These are phyloP conservation scores for Strobilomyces echinocephalus DNA, from an alignment of 768 basidiomycete species.

Conservation along the genomic window DNA sequence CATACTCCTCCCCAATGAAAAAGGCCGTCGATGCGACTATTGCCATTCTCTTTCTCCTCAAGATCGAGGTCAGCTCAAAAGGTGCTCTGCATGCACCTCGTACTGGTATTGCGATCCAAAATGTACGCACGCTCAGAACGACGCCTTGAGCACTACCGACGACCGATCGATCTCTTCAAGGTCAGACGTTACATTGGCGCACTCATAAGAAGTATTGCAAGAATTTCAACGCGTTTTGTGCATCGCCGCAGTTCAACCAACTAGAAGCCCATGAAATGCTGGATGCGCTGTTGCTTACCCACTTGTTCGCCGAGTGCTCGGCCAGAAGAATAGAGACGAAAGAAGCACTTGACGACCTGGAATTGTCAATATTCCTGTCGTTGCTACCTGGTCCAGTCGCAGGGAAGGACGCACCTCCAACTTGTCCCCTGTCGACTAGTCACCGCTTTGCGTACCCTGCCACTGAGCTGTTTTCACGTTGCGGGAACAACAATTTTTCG, in stretches of 20 bases:
- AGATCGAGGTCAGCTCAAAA: conserved; percentile 36
- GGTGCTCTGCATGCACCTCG: conserved; percentile 61
- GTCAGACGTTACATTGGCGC: conserved; percentile 67
- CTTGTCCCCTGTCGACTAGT: conserved; percentile 31
- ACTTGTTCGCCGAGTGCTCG: conserved; percentile 45
- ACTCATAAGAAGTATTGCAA: conserved; percentile 69
- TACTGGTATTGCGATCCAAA: conserved; percentile 69
- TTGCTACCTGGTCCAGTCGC: conserved; percentile 42
- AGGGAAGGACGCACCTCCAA: conserved; percentile 23
- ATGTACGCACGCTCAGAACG: conserved; percentile 43
- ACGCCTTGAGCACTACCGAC: conserved; percentile 6
- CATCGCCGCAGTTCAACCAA: conserved; percentile 43
- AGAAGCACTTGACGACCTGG: conserved; percentile 20
- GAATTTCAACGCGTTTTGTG: conserved; percentile 40
- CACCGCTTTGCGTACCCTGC: conserved; percentile 20
- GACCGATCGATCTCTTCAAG: conserved; percentile 33
- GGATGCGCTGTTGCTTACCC: conserved; percentile 62
- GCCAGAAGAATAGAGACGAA: conserved; percentile 6
- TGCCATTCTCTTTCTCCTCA: conserved; percentile 42
- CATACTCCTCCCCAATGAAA: conserved; percentile 50
- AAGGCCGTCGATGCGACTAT: conserved; percentile 62
- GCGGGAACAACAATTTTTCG: conserved; percentile 79
- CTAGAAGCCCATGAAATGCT: conserved; percentile 51
- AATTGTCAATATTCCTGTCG: conserved; percentile 36
- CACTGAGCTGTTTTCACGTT: conserved; percentile 48